Evolutionary conservation across 2,329 filamentous ascomycete species (phyloP).

Genomic region (Aspergillus sp.): DNA sequence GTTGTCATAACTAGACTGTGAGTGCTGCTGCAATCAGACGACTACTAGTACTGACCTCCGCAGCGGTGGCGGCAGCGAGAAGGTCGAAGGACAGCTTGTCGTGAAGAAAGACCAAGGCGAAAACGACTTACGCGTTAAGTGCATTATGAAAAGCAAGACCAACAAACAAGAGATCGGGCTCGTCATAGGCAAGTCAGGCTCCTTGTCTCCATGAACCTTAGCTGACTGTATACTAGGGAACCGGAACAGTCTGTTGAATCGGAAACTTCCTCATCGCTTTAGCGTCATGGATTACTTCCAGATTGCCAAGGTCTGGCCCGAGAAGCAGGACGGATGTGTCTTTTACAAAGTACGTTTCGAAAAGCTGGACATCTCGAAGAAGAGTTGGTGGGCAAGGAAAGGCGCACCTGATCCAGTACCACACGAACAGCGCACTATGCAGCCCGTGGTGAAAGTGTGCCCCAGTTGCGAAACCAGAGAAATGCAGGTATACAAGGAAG

Average conservation of each 20-base stretch:
- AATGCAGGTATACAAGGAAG: slow-evolving; percentile 39
- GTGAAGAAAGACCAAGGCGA: slow-evolving; percentile 47
- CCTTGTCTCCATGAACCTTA: not conserved
- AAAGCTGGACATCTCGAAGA: slow-evolving; percentile 53
- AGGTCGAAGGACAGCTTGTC: slow-evolving; percentile 49
- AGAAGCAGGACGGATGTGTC: slow-evolving; percentile 48
- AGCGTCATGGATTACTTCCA: slow-evolving; percentile 69
- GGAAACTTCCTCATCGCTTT: slow-evolving; percentile 58
- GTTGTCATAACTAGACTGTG: slow-evolving; percentile 65
- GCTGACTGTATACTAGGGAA: slow-evolving; percentile 42
- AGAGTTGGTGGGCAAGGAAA: slow-evolving; percentile 61
- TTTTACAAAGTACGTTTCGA: slow-evolving; percentile 63
- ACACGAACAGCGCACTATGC: slow-evolving; percentile 28
- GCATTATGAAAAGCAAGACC: slow-evolving; percentile 49
- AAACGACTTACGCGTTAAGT: slow-evolving; percentile 35
- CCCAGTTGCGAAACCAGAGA: slow-evolving; percentile 39
- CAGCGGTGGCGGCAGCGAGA: slow-evolving; percentile 56
- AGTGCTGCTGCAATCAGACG: slow-evolving; percentile 24
- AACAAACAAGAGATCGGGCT: slow-evolving; percentile 54
- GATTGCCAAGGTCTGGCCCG: slow-evolving; percentile 67
- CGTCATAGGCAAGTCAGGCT: slow-evolving; percentile 51
- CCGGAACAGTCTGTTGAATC: slow-evolving; percentile 50
- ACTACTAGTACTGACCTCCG: slow-evolving; percentile 11
- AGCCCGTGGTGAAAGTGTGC: slow-evolving; percentile 36
- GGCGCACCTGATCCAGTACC: slow-evolving; percentile 25